Evolutionary conservation across 2,329 filamentous ascomycete species (phyloP), one percentile per base, ranked within the genome.

Genomic region (Phyllosticta citrichinensis): DNA sequence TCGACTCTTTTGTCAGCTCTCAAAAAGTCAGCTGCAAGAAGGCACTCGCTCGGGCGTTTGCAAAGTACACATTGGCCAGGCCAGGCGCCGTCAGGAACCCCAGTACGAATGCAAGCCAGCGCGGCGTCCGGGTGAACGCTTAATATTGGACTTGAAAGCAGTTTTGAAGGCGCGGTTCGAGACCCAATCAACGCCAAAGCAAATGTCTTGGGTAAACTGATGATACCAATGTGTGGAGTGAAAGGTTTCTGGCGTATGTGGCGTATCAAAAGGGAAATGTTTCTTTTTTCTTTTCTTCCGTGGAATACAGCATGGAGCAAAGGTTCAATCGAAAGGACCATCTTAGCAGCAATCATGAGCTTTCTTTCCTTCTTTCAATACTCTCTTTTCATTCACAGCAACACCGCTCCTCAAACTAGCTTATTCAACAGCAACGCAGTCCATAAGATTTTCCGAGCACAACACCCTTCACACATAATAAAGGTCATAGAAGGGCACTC

Each of bases 21-120:
- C 94, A 99, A 74, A 99, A 99, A 79, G 85, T 97, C 69, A 96
- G 90, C 77, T 94, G 90, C 77, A 99, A 97, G 83, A 97, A 96
- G 80, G 91, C 94, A 17, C 82, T 99, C 53, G 89, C 91, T 0
- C 83, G 94, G 63, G 91, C 94, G 4, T 99, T 99, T 78, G 91
- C 94, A 69, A 99, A 99, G 79, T 99, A 97, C 72, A 81, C 79
- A 8, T 71, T 81, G 27, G 73, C 73, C 52, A 66, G 75, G 52
- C 77, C 77, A 50, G 77, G 77, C 47, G 75, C 75, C 47, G 74
- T 75, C 25, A 68, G 68, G 30, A 62, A 62, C 35, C 60, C 60
- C 10, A 61, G 50, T 24, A 35, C 53, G 8, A 60, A 54, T 14
- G 56, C 50, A 17, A 33, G 40, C 25, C 59, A 61, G 33, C 53